Percentiles rank a stretch among this genome's conserved stretches.
phyloP scores from a whole-genome alignment of 1,284 basidiomycete species.

The Termitomyces sp. region DNA sequence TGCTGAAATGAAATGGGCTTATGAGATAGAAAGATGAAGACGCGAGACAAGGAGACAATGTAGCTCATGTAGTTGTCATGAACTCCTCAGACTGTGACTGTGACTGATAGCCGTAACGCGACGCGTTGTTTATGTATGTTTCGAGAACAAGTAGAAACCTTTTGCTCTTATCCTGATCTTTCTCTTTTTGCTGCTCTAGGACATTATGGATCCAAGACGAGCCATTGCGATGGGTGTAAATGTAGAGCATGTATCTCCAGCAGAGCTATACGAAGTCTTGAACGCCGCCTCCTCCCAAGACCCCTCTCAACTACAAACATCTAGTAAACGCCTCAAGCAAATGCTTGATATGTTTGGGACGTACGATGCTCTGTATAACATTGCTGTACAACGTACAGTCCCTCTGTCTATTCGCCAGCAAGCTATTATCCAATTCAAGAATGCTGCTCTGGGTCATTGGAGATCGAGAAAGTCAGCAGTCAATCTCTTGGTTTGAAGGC shows the following conservation, averaged over 20 bases:
- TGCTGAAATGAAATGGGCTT: neutral
- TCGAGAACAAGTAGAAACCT: neutral
- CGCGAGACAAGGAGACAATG: slow-evolving; percentile 3
- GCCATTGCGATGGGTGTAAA: slow-evolving; percentile 26
- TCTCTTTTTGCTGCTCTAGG: neutral
- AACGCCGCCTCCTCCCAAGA: slow-evolving; percentile 68
- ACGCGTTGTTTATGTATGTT: slow-evolving; percentile 32
- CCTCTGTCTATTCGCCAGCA: slow-evolving; percentile 67
- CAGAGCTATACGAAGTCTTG: slow-evolving; percentile 63
- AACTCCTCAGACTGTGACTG: neutral
- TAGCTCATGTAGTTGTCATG: slow-evolving; percentile 1
- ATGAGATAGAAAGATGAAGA: neutral
- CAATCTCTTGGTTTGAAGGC: neutral
- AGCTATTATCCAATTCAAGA: slow-evolving; percentile 81
- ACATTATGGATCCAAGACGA: slow-evolving; percentile 16
- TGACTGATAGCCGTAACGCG: slow-evolving; percentile 24
- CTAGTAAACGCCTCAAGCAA: slow-evolving; percentile 58
- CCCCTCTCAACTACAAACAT: slow-evolving; percentile 51
- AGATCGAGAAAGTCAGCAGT: slow-evolving; percentile 58
- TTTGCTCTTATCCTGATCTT: slow-evolving; percentile 3
- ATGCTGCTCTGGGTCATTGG: slow-evolving; percentile 64
- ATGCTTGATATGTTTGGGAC: slow-evolving; percentile 64
- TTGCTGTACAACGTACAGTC: slow-evolving; percentile 54
- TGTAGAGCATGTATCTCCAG: slow-evolving; percentile 43
- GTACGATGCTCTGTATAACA: slow-evolving; percentile 65